These are phyloP conservation scores for Crotalaria pallida DNA, from an alignment of 306 rosid species.

Conservation along the genomic window DNA sequence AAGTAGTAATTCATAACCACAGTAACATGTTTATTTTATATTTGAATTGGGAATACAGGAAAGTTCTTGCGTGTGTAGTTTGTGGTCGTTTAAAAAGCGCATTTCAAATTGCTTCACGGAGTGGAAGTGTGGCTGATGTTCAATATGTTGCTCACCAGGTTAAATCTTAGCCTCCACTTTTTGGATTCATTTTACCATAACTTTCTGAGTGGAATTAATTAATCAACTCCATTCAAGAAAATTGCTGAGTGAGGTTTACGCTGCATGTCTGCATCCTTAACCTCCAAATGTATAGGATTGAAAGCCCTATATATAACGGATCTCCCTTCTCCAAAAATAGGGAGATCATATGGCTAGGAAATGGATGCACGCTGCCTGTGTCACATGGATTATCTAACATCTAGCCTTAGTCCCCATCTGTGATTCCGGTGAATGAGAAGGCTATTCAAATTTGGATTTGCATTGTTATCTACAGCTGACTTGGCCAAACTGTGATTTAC, in stretches of 20 bases:
- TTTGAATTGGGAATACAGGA: slow-evolving; percentile 56
- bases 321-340: background rate
- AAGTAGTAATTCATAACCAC: background rate
- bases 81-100: slow-evolving; percentile 99
- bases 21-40: slow-evolving; percentile 13
- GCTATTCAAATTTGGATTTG: background rate
- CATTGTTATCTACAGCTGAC: background rate
- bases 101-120: slow-evolving; percentile 95
- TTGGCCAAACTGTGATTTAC: background rate
- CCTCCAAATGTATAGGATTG: slow-evolving; percentile 12
- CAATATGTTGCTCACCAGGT: slow-evolving; percentile 99
- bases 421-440: background rate
- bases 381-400: slow-evolving; percentile 10
- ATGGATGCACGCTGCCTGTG: background rate
- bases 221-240: background rate
- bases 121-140: slow-evolving; percentile 99
- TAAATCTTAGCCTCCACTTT: slow-evolving; percentile 10
- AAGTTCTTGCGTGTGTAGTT: slow-evolving; percentile 97
- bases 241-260: background rate
- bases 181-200: background rate
- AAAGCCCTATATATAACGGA: background rate
- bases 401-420: background rate
- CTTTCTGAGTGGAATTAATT: background rate
- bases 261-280: background rate
- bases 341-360: background rate